Evolutionary conservation across 306 rosid genomes (phyloP).

Genomic region (Amphicarpaea edgeworthii): DNA sequence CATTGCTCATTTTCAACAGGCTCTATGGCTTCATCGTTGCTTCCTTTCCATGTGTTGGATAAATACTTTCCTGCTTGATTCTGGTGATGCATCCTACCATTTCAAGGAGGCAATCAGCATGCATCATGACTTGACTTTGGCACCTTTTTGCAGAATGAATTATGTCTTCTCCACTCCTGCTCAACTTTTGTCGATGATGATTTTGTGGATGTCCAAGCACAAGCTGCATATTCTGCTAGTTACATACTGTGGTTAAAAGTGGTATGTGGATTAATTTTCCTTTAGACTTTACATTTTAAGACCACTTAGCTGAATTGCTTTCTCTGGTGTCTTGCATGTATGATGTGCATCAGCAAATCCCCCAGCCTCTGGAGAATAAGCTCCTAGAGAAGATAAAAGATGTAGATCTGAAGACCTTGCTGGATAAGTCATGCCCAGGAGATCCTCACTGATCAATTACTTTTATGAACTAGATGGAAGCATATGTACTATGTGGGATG

Average conservation of each 20-base stretch:
- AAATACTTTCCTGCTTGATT: conserved; percentile 49
- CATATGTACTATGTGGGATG: neutral
- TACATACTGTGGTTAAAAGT: conserved; percentile 73
- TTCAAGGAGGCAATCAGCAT: conserved; percentile 46
- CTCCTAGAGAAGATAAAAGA: conserved; percentile 58
- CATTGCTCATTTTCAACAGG: conserved; percentile 54
- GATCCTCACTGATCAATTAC: conserved; percentile 61
- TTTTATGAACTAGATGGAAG: conserved; percentile 53
- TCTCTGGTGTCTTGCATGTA: conserved; percentile 35
- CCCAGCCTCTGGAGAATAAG: conserved; percentile 51
- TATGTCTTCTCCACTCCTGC: conserved; percentile 62
- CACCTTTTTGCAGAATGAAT: conserved; percentile 61
- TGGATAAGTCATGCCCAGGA: conserved; percentile 66
- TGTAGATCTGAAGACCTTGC: conserved; percentile 58
- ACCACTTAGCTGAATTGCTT: neutral
- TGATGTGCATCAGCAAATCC: conserved; percentile 64
- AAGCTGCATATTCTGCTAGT: conserved; percentile 63
- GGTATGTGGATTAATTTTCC: conserved; percentile 51
- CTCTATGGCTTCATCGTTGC: conserved; percentile 94
- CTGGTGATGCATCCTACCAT: conserved; percentile 35
- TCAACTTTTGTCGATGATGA: conserved; percentile 56
- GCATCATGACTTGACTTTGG: conserved; percentile 43
- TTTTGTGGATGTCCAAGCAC: conserved; percentile 78
- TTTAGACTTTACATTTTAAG: conserved; percentile 9
- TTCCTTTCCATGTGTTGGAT: conserved; percentile 74